These are phyloP conservation scores for Trifolium dubium DNA, from an alignment of 306 rosid species.

Conservation along the genomic window DNA sequence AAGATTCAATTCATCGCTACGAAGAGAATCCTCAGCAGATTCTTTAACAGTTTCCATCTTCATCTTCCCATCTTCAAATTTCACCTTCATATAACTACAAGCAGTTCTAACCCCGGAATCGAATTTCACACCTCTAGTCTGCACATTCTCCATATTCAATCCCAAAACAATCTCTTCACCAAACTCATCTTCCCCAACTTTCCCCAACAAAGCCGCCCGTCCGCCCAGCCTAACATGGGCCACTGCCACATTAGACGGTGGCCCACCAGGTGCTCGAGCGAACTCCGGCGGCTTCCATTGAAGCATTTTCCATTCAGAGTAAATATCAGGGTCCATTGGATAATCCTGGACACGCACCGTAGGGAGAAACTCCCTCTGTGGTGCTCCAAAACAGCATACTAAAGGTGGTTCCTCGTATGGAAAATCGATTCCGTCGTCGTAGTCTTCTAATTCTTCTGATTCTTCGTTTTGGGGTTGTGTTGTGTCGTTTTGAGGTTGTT, in stretches of 20 bases:
- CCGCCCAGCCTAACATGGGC: slow-evolving; percentile 93
- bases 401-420: slow-evolving; percentile 77
- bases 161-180: slow-evolving; percentile 75
- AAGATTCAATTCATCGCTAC: slow-evolving; percentile 67
- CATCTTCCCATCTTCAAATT: slow-evolving; percentile 69
- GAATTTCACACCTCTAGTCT: slow-evolving; percentile 74
- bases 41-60: slow-evolving; percentile 62
- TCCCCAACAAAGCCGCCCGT: slow-evolving; percentile 85
- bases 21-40: slow-evolving; percentile 73
- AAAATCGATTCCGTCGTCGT: slow-evolving; percentile 72
- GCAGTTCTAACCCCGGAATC: slow-evolving; percentile 58
- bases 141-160: slow-evolving; percentile 84
- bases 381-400: slow-evolving; percentile 89
- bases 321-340: slow-evolving; percentile 81
- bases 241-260: slow-evolving; percentile 83
- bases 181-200: slow-evolving; percentile 71
- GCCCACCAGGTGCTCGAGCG: slow-evolving; percentile 80
- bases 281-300: slow-evolving; percentile 99
- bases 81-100: slow-evolving; percentile 64
- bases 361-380: slow-evolving; percentile 77
- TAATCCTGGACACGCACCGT: slow-evolving; percentile 75
- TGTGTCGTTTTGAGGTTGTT: slow-evolving; percentile 45
- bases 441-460: slow-evolving; percentile 33
- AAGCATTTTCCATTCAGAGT: slow-evolving; percentile 93
- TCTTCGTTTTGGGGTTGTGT: slow-evolving; percentile 35